Evolutionary conservation across 1,139 yeast species (phyloP).

Genomic region (Eremothecium gossypii): DNA sequence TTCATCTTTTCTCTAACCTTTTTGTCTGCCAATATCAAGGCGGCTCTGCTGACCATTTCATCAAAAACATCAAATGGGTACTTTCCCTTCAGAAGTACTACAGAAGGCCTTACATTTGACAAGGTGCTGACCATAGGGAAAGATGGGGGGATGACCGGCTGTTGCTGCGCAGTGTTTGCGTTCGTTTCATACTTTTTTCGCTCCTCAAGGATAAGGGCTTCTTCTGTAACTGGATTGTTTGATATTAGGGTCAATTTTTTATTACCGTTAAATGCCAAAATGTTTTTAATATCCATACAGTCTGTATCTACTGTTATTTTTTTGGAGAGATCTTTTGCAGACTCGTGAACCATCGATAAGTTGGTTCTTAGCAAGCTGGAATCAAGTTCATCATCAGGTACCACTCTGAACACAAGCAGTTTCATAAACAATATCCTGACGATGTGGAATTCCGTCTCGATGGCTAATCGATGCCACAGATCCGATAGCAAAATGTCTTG

Average conservation of each 20-base stretch:
- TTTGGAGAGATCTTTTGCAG: constrained; percentile 8
- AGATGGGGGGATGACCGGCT: background rate
- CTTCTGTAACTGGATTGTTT: constrained; percentile 11
- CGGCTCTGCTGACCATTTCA: constrained; percentile 17
- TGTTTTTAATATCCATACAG: constrained; percentile 7
- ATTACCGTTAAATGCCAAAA: constrained; percentile 13
- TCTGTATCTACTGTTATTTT: constrained; percentile 4
- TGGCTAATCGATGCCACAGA: constrained; percentile 15
- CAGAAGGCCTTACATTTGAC: constrained; percentile 16
- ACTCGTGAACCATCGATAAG: constrained; percentile 9
- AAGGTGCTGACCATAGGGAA: constrained; percentile 16
- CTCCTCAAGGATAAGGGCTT: constrained; percentile 8
- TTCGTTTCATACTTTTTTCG: constrained; percentile 5
- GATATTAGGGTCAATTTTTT: constrained; percentile 13
- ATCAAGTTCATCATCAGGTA: constrained; percentile 8
- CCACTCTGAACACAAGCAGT: constrained; percentile 18
- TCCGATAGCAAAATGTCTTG: constrained; percentile 9
- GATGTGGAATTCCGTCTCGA: constrained; percentile 17
- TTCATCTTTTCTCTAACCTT: constrained; percentile 7
- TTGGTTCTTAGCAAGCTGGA: constrained; percentile 5
- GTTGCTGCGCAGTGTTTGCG: constrained; percentile 4
- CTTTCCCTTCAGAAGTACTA: constrained; percentile 16
- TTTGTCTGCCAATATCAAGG: constrained; percentile 14
- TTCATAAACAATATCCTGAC: constrained; percentile 18
- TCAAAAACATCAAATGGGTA: constrained; percentile 25